Base-by-base conservation (phyloP, 2,329 filamentous ascomycete genomes). In the Diplodia seriata region DNA sequence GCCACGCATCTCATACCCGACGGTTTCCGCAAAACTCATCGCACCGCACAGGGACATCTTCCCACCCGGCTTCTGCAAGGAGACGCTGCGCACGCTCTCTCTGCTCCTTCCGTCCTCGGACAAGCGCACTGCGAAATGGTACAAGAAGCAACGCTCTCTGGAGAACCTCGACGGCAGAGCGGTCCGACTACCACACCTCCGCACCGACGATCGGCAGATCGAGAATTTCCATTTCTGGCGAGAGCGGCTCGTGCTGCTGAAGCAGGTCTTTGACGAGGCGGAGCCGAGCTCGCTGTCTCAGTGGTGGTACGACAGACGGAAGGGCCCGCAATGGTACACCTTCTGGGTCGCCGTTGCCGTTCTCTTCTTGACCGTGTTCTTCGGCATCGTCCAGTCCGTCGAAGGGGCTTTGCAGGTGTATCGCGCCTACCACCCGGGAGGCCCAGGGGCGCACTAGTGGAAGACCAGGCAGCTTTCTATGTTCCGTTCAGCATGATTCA, bases 301-400 rank as follows among this genome's bases (percentile, higher is more conserved):
- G 55, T 82, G 78, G 79, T 84, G 82, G 81, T 72, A 77, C 63
- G 81, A 83, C 68, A 69, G 77, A 4, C 70, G 82, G 1, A 80
- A 81, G 36, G 75, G 78, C 0, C 77, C 79, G 0, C 81, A 84
- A 61, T 83, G 81, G 80, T 83, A 79, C 57, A 82, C 79, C 0
- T 81, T 84, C 62, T 85, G 82, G 82, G 75, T 84, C 3, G 81
- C 80, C 0, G 73, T 82, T 1, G 54, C 74, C 2, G 74, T 76
- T 1, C 68, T 82, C 0, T 43, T 72, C 15, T 71, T 81, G 26
- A 82, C 77, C 0, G 72, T 78, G 6, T 73, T 81, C 59, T 81
- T 84, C 71, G 76, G 81, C 3, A 20, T 83, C 15, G 69, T 81
- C 14, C 77, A 85, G 71, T 76, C 75, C 61, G 57, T 85, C 49